Percentiles rank a stretch among this genome's conserved stretches.
Conservation (phyloP, 495 filamentous ascomycete species). For the Tuber borchii region DNA sequence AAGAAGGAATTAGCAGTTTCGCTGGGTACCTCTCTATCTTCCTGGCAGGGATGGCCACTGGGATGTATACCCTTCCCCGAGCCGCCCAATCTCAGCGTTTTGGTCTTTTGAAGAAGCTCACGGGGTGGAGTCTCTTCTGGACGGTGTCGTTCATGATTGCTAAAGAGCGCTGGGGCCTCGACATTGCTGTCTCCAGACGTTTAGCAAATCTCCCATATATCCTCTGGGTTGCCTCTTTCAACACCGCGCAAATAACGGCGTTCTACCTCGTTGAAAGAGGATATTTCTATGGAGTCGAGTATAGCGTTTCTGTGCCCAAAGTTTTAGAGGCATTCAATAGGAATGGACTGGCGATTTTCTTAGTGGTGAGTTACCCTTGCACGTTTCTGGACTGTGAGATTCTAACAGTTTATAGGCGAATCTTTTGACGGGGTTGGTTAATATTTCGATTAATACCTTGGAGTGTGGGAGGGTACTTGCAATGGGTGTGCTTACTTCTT, state of each 20-base stretch:
- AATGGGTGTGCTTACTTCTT: conserved; percentile 67
- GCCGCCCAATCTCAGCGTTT: conserved; percentile 47
- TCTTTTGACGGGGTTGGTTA: conserved; percentile 78
- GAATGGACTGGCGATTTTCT: conserved; percentile 79
- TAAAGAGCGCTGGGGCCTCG: conserved; percentile 64
- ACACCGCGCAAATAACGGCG: conserved; percentile 66
- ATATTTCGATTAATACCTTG: conserved; percentile 75
- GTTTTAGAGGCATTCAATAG: conserved; percentile 78
- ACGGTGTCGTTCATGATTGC: conserved; percentile 57
- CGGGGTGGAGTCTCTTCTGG: conserved; percentile 60
- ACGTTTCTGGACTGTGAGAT: neutral
- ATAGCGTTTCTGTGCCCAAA: conserved; percentile 62
- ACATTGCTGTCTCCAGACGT: conserved; percentile 72
- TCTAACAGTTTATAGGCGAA: conserved; percentile 56
- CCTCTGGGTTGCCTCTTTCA: conserved; percentile 85
- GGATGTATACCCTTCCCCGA: conserved; percentile 65
- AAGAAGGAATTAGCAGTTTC: conserved; percentile 91
- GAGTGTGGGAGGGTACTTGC: conserved; percentile 55
- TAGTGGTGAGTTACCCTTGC: conserved; percentile 46
- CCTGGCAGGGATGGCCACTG: conserved; percentile 75
- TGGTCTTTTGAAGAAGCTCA: conserved; percentile 55
- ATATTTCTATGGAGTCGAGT: conserved; percentile 63
- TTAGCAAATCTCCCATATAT: conserved; percentile 92
- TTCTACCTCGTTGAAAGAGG: conserved; percentile 71
- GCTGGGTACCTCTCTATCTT: conserved; percentile 92